Percentiles rank a stretch among this genome's conserved stretches.
Evolutionary conservation across 2,329 filamentous ascomycete species (phyloP).

Genomic region (Sporothrix luriei): DNA sequence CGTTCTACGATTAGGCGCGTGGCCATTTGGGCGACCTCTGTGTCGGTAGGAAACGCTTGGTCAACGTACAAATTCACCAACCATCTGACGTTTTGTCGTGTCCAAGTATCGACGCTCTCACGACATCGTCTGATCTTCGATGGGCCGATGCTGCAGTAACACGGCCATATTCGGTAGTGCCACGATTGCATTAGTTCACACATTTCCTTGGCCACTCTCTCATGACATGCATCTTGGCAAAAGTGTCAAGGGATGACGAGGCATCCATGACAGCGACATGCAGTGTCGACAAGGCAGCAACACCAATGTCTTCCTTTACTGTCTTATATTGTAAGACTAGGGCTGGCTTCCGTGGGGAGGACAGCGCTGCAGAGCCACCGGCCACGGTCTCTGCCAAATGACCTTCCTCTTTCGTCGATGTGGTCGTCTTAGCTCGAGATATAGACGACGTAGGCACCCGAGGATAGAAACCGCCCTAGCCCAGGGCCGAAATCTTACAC

Average conservation of each 20-base stretch:
- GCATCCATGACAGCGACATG: too few species aligned
- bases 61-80: neutral
- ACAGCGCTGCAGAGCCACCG: neutral
- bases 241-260: too few species aligned
- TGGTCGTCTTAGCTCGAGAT: neutral
- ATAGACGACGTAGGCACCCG: neutral
- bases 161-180: too few species aligned
- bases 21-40: neutral
- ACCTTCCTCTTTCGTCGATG: constrained; percentile 19
- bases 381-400: neutral
- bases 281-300: too few species aligned
- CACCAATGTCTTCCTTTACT: too few species aligned
- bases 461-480: neutral
- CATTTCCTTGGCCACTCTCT: too few species aligned
- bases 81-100: neutral
- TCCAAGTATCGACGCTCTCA: neutral
- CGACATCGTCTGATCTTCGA: too few species aligned
- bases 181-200: too few species aligned
- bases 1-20: neutral
- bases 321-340: too few species aligned
- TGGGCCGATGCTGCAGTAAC: too few species aligned
- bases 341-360: too few species aligned
- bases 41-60: neutral
- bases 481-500: neutral
- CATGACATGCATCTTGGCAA: too few species aligned